Percentiles rank a stretch among this genome's conserved stretches.
These are phyloP conservation scores for Myrica gale DNA, from an alignment of 306 rosid species.

Conservation along the genomic window DNA sequence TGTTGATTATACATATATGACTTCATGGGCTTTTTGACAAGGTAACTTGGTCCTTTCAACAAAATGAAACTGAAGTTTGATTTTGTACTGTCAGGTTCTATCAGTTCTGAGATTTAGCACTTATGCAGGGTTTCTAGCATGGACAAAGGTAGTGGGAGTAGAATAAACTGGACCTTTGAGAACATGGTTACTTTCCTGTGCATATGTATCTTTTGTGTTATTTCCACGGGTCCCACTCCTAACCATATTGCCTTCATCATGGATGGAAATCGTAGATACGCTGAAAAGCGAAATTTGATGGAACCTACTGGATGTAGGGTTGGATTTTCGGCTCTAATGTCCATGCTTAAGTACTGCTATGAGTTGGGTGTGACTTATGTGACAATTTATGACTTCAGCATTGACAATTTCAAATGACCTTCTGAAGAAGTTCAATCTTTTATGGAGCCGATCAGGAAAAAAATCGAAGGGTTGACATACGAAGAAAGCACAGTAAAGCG, in stretches of 20 bases:
- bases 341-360: conserved; percentile 38
- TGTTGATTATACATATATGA: neutral
- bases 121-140: conserved; percentile 3
- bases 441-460: conserved; percentile 46
- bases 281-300: conserved; percentile 25
- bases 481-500: conserved; percentile 34
- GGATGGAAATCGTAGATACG: conserved; percentile 44
- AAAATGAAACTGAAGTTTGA: neutral
- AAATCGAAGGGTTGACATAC: conserved; percentile 32
- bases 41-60: neutral
- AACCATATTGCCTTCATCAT: conserved; percentile 42
- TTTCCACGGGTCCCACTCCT: conserved; percentile 37
- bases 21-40: neutral
- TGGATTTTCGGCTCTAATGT: conserved; percentile 32
- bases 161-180: conserved; percentile 5
- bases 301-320: conserved; percentile 32
- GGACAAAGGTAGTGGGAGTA: neutral
- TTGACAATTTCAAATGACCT: conserved; percentile 34
- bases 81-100: conserved; percentile 2
- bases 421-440: conserved; percentile 43
- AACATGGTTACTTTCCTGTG: conserved; percentile 28
- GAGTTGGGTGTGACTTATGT: conserved; percentile 43
- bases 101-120: neutral
- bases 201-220: conserved; percentile 27
- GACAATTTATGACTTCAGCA: conserved; percentile 41